phyloP scores from a whole-genome alignment of 2,329 filamentous ascomycete genomes.

The Pseudophaeomoniella oleicola region DNA sequence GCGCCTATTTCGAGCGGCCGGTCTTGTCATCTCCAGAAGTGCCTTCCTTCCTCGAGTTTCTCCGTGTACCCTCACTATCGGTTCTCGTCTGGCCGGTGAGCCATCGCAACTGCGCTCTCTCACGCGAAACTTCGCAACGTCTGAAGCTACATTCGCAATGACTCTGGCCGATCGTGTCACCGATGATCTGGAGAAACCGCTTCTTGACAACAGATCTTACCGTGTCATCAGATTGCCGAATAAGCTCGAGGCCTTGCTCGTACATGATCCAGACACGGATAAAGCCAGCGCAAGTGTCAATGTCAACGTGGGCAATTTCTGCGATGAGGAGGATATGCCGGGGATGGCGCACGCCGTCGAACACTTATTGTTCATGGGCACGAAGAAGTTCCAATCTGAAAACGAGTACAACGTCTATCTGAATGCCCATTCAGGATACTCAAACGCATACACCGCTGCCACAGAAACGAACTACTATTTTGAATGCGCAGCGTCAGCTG shows the following conservation, averaged over 20 bases:
- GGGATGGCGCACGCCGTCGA: constrained; percentile 94
- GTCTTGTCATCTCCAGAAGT: neutral
- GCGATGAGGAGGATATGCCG: constrained; percentile 77
- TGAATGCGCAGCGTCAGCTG: constrained; percentile 65
- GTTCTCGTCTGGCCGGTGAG: no score
- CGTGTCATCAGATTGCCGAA: constrained; percentile 75
- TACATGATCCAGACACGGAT: constrained; percentile 89
- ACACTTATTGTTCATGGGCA: constrained; percentile 96
- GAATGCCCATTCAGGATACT: constrained; percentile 74
- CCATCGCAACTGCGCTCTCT: no score
- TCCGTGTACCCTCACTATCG: neutral
- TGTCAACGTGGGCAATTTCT: constrained; percentile 92
- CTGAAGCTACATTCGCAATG: neutral
- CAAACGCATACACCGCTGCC: constrained; percentile 86
- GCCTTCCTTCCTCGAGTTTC: neutral
- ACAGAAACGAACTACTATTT: constrained; percentile 98
- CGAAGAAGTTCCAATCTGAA: constrained; percentile 72
- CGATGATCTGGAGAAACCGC: constrained; percentile 65
- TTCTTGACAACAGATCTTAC: constrained; percentile 74
- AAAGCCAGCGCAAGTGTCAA: constrained; percentile 93
- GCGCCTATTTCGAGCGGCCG: neutral
- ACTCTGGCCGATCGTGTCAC: constrained; percentile 31
- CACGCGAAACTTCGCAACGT: no score
- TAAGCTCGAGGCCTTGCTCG: constrained; percentile 76
- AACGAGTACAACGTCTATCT: constrained; percentile 95